Conservation (phyloP, 805 yeast genomes). For the Hemisphaericaspora nanyangensis region DNA sequence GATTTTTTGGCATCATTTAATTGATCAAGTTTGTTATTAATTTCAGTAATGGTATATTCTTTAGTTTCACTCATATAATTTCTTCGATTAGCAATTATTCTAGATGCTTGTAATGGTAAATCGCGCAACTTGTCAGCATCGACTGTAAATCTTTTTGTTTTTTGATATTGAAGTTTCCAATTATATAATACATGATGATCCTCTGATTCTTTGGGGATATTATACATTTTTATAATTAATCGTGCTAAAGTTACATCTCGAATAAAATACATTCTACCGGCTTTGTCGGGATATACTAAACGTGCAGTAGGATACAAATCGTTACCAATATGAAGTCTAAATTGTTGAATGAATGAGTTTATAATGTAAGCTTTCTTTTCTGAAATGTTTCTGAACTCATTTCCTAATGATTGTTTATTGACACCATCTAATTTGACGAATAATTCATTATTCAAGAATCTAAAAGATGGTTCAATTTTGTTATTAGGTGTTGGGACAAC, state of each 20-base stretch:
- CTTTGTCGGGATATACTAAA: slow-evolving; percentile 60
- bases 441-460: slow-evolving; percentile 37
- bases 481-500: slow-evolving; percentile 27
- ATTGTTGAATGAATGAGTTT: slow-evolving; percentile 25
- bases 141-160: slow-evolving; percentile 28
- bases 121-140: slow-evolving; percentile 43
- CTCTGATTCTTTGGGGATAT: slow-evolving; percentile 55
- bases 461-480: slow-evolving; percentile 38
- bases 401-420: slow-evolving; percentile 21
- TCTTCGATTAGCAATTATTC: slow-evolving; percentile 49
- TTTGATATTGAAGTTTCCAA: slow-evolving; percentile 35
- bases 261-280: slow-evolving; percentile 56
- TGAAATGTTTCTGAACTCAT: slow-evolving; percentile 17
- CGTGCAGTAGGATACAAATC: slow-evolving; percentile 66
- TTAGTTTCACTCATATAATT: slow-evolving; percentile 31
- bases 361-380: slow-evolving; percentile 25
- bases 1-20: slow-evolving; percentile 21
- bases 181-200: slow-evolving; percentile 46
- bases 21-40: slow-evolving; percentile 28
- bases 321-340: slow-evolving; percentile 34
- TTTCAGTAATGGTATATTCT: slow-evolving; percentile 22
- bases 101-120: slow-evolving; percentile 47
- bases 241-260: slow-evolving; percentile 61
- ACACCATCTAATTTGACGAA: slow-evolving; percentile 39
- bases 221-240: slow-evolving; percentile 44